Percentiles rank a stretch among this genome's conserved stretches.
These are phyloP conservation scores for Martiniozyma abietophila DNA, from an alignment of 805 yeast genomes.

Conservation along the genomic window DNA sequence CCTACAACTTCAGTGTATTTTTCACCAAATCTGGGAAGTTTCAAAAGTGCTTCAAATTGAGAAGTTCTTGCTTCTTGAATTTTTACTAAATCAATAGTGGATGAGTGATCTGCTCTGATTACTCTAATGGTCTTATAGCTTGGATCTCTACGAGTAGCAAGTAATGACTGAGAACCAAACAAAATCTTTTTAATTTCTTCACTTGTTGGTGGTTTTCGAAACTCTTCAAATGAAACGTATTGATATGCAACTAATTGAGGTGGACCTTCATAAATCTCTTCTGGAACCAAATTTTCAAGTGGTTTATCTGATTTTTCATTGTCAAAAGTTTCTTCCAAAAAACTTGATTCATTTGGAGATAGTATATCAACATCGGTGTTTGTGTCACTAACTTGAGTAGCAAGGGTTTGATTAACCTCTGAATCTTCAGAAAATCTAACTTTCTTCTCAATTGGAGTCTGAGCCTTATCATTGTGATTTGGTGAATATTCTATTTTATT, in stretches of 20 bases:
- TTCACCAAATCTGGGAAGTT: conserved; percentile 59
- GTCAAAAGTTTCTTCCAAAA: conserved; percentile 2
- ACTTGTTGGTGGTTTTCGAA: conserved; percentile 24
- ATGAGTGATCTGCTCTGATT: conserved; percentile 22
- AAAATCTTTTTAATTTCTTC: conserved; percentile 31
- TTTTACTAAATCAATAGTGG: conserved; percentile 20
- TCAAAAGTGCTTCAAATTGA: conserved; percentile 33
- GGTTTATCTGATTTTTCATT: no score
- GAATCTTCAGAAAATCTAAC: no score
- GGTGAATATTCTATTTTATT: no score
- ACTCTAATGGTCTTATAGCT: conserved; percentile 37
- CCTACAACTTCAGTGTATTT: conserved; percentile 32
- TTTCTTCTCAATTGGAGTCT: no score
- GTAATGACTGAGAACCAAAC: conserved; percentile 53
- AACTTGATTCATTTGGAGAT: not conserved
- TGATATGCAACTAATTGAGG: conserved; percentile 49
- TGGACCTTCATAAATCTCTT: conserved; percentile 53
- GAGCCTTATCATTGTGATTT: no score
- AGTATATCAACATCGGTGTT: no score
- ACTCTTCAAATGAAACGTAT: conserved; percentile 43
- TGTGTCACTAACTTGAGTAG: no score
- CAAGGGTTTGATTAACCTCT: no score
- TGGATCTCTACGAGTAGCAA: conserved; percentile 42
- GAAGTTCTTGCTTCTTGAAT: conserved; percentile 18
- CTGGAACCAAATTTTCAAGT: no score